These are phyloP conservation scores for Dichomitus squalens DNA, from an alignment of 1,284 basidiomycete genomes.

Conservation along the genomic window DNA sequence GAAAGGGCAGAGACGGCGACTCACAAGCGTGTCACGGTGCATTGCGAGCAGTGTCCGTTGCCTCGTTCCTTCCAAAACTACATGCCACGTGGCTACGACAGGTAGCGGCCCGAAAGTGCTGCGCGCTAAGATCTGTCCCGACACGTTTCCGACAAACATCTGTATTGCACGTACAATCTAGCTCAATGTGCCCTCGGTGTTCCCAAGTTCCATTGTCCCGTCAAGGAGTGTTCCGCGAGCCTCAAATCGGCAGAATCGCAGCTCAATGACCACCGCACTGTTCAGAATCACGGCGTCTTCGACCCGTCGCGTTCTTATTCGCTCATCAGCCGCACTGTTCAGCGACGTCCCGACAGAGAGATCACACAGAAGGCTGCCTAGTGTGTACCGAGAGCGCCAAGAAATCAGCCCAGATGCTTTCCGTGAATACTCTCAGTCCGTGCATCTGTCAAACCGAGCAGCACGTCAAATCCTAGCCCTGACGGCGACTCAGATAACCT, in stretches of 20 bases:
- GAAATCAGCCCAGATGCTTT: background rate
- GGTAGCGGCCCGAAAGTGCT: too few species aligned
- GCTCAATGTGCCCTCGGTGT: too few species aligned
- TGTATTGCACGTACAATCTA: too few species aligned
- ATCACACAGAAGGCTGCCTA: background rate
- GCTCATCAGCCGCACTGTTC: background rate
- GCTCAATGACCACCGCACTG: too few species aligned
- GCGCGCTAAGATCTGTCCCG: too few species aligned
- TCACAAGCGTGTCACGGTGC: conserved; percentile 4
- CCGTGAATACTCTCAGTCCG: background rate
- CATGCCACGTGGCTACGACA: too few species aligned
- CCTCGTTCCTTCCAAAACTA: background rate
- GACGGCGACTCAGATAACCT: background rate
- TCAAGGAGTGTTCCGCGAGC: too few species aligned
- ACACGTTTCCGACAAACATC: too few species aligned
- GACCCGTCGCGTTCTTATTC: background rate
- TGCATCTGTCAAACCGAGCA: conserved; percentile 2
- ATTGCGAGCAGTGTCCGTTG: background rate
- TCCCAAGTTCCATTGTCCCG: too few species aligned
- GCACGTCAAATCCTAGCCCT: background rate
- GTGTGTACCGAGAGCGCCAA: background rate
- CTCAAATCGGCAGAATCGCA: too few species aligned
- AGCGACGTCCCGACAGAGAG: background rate
- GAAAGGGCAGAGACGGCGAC: conserved; percentile 4
- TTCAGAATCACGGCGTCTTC: background rate